Percentiles rank a stretch among this genome's conserved stretches.
Evolutionary conservation across 805 yeast genomes (phyloP).

Genomic region (Lachancea meyersii): DNA sequence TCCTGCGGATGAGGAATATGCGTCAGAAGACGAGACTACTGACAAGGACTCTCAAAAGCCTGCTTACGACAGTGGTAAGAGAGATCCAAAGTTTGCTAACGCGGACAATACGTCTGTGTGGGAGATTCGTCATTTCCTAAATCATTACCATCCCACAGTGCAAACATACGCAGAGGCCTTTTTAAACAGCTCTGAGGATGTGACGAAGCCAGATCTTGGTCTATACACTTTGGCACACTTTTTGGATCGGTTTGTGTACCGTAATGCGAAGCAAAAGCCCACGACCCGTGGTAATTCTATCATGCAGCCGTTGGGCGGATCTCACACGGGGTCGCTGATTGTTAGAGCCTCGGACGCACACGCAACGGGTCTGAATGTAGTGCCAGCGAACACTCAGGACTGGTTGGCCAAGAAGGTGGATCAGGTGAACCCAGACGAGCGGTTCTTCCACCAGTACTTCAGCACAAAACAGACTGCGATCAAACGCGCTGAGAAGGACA

Average conservation of each 20-base stretch:
- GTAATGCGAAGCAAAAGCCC: constrained; percentile 77
- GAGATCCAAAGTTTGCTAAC: constrained; percentile 90
- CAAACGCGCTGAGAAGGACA: constrained; percentile 28
- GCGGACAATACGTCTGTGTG: constrained; percentile 78
- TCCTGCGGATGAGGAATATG: constrained; percentile 45
- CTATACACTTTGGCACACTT: constrained; percentile 83
- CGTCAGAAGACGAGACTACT: constrained; percentile 38
- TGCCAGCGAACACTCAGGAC: constrained; percentile 78
- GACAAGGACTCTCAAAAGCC: constrained; percentile 24
- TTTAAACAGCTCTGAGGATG: constrained; percentile 35
- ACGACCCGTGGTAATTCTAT: constrained; percentile 80
- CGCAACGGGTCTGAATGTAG: constrained; percentile 68
- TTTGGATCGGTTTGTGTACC: constrained; percentile 91
- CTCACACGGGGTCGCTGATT: constrained; percentile 52
- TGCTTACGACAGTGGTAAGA: constrained; percentile 72
- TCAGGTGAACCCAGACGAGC: constrained; percentile 78
- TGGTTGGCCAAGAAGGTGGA: constrained; percentile 65
- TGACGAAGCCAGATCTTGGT: constrained; percentile 80
- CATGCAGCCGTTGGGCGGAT: constrained; percentile 91
- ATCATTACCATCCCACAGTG: constrained; percentile 91
- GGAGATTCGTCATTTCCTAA: constrained; percentile 71
- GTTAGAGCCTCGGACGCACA: constrained; percentile 54
- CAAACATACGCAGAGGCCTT: constrained; percentile 68
- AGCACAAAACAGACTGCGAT: constrained; percentile 45
- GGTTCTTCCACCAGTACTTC: constrained; percentile 83